Conservation (phyloP, 2,329 filamentous ascomycete genomes). For the Colletotrichum acutatum region DNA sequence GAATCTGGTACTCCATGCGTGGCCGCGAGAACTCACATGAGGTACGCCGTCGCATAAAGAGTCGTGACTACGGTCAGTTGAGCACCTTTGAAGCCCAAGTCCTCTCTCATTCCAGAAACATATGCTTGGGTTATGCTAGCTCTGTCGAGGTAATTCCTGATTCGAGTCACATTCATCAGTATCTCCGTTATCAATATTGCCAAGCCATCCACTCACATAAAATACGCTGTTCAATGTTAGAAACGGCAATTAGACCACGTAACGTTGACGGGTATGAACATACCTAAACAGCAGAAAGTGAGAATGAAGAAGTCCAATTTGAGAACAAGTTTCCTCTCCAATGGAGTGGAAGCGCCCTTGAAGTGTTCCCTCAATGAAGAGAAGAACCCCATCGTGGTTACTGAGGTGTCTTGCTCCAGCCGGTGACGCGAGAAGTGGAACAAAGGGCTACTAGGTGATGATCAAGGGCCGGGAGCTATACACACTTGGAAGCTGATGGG, state of each 20-base stretch:
- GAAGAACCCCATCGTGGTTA: background rate
- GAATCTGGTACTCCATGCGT: too few species aligned
- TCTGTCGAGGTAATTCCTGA: slow-evolving; percentile 16
- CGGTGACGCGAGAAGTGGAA: background rate
- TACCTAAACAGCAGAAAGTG: slow-evolving; percentile 7
- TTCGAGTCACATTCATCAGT: background rate
- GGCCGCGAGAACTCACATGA: background rate
- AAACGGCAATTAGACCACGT: too few species aligned
- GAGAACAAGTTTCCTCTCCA: slow-evolving; percentile 3
- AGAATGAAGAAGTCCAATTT: slow-evolving; percentile 21
- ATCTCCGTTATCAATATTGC: background rate
- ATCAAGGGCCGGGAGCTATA: too few species aligned
- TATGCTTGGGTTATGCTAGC: slow-evolving; percentile 16
- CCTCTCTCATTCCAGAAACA: slow-evolving; percentile 14
- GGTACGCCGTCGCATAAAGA: slow-evolving; percentile 7
- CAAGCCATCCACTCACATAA: background rate
- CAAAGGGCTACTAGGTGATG: too few species aligned
- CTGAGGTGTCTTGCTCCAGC: background rate
- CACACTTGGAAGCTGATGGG: too few species aligned
- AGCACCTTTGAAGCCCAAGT: slow-evolving; percentile 8
- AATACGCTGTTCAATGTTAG: background rate
- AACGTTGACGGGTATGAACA: too few species aligned
- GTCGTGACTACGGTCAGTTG: slow-evolving; percentile 4
- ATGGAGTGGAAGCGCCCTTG: background rate
- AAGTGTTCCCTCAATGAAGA: slow-evolving; percentile 5